Conservation (phyloP, 331 rosid species). For the Pyrus hybrid region DNA sequence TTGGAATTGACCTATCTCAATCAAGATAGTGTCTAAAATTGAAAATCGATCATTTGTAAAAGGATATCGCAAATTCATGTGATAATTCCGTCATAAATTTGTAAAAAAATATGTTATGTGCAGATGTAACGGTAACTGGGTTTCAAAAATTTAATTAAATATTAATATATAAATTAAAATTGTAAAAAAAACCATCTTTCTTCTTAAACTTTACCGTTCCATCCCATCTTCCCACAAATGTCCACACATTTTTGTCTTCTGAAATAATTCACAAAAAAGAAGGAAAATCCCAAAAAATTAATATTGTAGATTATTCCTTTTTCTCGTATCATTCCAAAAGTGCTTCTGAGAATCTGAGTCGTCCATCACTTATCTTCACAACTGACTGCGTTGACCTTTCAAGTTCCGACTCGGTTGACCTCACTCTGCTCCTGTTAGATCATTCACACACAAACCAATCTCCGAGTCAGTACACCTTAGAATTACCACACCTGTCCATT, state of each 20-base stretch:
- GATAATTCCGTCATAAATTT: no score
- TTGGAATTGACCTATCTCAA: no score
- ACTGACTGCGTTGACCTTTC: not conserved
- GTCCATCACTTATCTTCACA: not conserved
- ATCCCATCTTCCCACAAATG: not conserved
- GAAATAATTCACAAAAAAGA: not conserved
- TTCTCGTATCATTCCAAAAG: not conserved
- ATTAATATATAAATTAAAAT: no score
- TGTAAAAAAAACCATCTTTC: not conserved
- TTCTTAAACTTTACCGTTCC: not conserved
- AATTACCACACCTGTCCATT: not conserved
- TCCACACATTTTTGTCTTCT: not conserved
- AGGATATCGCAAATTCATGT: no score
- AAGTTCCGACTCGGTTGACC: no score
- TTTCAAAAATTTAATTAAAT: no score
- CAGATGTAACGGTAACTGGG: no score
- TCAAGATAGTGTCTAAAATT: no score
- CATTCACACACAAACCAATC: not conserved
- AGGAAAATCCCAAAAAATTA: no score
- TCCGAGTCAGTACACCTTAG: not conserved
- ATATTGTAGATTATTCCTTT: no score
- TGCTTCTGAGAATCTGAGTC: not conserved
- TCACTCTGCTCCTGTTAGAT: not conserved
- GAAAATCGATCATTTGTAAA: no score
- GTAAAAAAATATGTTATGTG: no score